Conservation (phyloP, 331 rosid species). For the Acacia concinna region DNA sequence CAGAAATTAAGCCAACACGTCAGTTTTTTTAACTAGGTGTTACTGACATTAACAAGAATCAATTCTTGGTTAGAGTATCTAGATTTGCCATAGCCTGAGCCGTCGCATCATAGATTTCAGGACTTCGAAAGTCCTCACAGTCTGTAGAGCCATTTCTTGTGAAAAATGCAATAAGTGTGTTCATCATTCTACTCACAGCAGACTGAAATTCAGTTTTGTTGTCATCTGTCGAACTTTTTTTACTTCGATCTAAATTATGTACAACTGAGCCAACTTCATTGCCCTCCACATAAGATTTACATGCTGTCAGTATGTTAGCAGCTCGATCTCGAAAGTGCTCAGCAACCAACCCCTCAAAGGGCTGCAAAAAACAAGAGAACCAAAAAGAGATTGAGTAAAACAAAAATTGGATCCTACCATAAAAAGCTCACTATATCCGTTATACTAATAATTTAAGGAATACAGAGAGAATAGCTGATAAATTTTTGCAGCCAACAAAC, state of each 20-base stretch:
- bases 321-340: constrained; percentile 59
- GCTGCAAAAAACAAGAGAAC: constrained; percentile 50
- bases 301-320: constrained; percentile 54
- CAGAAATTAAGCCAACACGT: constrained; percentile 18
- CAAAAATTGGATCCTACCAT: background rate
- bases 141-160: constrained; percentile 65
- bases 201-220: constrained; percentile 44
- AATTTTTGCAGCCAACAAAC: constrained; percentile 36
- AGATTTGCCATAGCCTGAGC: constrained; percentile 31
- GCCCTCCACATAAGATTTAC: constrained; percentile 63
- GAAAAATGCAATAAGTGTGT: constrained; percentile 57
- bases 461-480: background rate
- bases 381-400: background rate
- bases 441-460: background rate
- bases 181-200: constrained; percentile 58
- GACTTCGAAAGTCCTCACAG: constrained; percentile 52
- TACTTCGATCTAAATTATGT: constrained; percentile 24
- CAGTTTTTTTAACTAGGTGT: constrained; percentile 14
- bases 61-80: constrained; percentile 19
- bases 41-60: constrained; percentile 13
- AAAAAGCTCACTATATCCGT: background rate
- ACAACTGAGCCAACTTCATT: constrained; percentile 52
- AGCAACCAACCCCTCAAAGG: constrained; percentile 66
- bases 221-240: background rate
- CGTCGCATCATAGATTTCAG: constrained; percentile 23